These are phyloP conservation scores for Phytopythium litorale DNA, from an alignment of 352 stramenopile genomes.

Conservation along the genomic window DNA sequence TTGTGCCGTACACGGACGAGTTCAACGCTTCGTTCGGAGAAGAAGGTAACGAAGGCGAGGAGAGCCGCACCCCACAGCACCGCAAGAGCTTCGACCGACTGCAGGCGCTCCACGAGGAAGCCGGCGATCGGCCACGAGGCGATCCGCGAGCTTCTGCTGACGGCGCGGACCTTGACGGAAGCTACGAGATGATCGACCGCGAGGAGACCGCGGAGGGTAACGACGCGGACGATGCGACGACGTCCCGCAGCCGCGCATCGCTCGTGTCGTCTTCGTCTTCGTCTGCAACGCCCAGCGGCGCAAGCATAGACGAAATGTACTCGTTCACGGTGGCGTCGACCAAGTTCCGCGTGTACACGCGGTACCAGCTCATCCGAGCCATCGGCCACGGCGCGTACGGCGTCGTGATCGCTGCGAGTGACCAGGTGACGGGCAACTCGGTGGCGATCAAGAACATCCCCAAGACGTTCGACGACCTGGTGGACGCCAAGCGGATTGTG, in stretches of 20 bases:
- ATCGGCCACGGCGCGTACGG: conserved; percentile 80
- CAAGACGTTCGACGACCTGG: conserved; percentile 80
- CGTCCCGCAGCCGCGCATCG: conserved; percentile 4
- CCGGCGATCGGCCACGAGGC: conserved; percentile 32
- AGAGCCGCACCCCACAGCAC: conserved; percentile 33
- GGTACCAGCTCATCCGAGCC: conserved; percentile 78
- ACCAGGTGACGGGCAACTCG: conserved; percentile 78
- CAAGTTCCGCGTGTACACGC: conserved; percentile 81
- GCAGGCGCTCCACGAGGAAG: conserved; percentile 68
- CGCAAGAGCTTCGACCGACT: conserved; percentile 80
- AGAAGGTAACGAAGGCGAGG: conserved; percentile 23
- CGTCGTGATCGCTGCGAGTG: conserved; percentile 74
- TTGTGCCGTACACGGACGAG: conserved; percentile 59
- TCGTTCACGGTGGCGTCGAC: conserved; percentile 80
- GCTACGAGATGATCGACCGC: conserved; percentile 6
- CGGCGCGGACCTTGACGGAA: not conserved
- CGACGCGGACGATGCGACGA: not conserved
- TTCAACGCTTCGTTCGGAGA: conserved; percentile 35
- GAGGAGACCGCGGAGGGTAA: not conserved
- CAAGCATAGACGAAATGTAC: conserved; percentile 61
- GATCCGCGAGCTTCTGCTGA: not conserved
- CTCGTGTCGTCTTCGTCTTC: conserved; percentile 1
- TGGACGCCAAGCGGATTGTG: conserved; percentile 83
- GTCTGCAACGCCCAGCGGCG: not conserved
- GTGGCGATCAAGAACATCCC: conserved; percentile 86